Evolutionary conservation across 176 grass and related monocot genomes (phyloP).

Genomic region (Lolium perenne): DNA sequence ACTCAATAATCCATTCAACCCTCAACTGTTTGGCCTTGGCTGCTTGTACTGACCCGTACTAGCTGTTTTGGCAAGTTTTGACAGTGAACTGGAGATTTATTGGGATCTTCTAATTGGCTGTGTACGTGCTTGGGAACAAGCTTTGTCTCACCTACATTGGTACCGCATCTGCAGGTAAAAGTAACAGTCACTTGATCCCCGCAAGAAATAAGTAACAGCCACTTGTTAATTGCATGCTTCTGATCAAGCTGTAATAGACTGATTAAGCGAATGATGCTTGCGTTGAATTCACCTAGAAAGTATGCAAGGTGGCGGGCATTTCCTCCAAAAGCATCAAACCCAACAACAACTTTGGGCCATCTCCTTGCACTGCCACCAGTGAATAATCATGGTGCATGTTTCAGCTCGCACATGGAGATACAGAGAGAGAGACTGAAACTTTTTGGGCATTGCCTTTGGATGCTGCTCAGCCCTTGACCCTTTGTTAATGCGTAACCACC

Average conservation of each 20-base stretch:
- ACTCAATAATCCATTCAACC: conserved; percentile 28
- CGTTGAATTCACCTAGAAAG: conserved; percentile 45
- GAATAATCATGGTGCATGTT: conserved; percentile 47
- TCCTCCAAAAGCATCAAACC: conserved; percentile 46
- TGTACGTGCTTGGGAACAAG: conserved; percentile 17
- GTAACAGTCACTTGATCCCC: background rate
- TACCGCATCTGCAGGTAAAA: background rate
- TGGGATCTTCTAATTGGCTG: background rate
- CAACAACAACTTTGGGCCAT: conserved; percentile 41
- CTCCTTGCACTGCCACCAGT: conserved; percentile 36
- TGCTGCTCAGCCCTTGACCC: conserved; percentile 46
- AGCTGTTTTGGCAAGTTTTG: conserved; percentile 29
- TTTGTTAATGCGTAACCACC: conserved; percentile 55
- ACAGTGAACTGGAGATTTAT: conserved; percentile 9
- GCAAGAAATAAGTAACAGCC: background rate
- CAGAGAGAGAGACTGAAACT: background rate
- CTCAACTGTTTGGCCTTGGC: conserved; percentile 15
- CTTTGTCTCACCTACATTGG: conserved; percentile 4
- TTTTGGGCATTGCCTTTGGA: conserved; percentile 35
- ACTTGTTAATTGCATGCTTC: background rate
- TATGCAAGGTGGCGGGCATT: conserved; percentile 43
- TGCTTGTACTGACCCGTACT: conserved; percentile 14
- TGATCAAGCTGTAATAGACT: conserved; percentile 11
- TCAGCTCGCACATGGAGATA: background rate
- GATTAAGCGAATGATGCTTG: conserved; percentile 24